These are phyloP conservation scores for Venturia effusa DNA, from an alignment of 2,329 filamentous ascomycete genomes.

Conservation along the genomic window DNA sequence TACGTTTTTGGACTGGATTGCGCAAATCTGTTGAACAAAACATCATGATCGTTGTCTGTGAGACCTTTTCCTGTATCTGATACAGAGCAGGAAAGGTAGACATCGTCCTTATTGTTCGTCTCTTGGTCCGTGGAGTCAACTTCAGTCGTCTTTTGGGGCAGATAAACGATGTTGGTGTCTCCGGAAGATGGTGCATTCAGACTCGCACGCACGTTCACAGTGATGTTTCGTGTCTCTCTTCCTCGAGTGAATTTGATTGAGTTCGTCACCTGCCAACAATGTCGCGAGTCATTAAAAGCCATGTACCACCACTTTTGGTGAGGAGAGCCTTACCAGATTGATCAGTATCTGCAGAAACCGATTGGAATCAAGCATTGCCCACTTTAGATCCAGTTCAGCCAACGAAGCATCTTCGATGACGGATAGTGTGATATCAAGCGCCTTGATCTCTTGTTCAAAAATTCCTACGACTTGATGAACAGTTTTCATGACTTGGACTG, in stretches of 20 bases:
- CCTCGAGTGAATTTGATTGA: conserved; percentile 11
- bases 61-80: conserved; percentile 33
- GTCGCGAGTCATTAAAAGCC: background rate
- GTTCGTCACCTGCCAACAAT: conserved; percentile 1
- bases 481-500: background rate
- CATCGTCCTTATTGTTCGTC: conserved; percentile 11
- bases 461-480: background rate
- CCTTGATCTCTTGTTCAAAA: conserved; percentile 8
- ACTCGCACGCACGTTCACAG: conserved; percentile 20
- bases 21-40: conserved; percentile 58
- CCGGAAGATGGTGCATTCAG: conserved; percentile 9
- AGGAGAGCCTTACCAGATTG: background rate
- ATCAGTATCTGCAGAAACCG: conserved; percentile 11
- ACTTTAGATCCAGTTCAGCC: background rate
- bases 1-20: conserved; percentile 58
- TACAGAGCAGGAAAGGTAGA: conserved; percentile 14
- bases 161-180: conserved; percentile 1
- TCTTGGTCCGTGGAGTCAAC: background rate
- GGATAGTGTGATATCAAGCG: background rate
- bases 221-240: conserved; percentile 10
- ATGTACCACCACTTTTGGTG: background rate
- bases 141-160: background rate
- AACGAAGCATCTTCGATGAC: conserved; percentile 9
- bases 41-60: conserved; percentile 41
- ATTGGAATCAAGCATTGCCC: conserved; percentile 10